Evolutionary conservation across 2,329 filamentous ascomycete species (phyloP).

Genomic region (Colletotrichum endophyticum): DNA sequence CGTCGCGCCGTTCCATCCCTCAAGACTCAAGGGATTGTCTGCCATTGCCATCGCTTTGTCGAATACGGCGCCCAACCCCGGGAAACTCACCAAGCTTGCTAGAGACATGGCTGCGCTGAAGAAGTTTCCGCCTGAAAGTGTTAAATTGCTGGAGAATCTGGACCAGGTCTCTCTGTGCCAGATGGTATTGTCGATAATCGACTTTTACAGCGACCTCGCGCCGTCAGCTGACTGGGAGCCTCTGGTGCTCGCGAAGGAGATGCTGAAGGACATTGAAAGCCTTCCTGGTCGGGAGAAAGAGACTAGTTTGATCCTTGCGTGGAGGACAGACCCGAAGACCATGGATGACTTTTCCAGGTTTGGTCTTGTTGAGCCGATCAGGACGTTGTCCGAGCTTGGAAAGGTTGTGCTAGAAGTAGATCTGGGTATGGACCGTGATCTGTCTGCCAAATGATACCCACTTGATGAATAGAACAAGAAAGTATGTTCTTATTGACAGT

Average conservation of each 20-base stretch:
- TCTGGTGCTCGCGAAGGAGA: slow-evolving; percentile 44
- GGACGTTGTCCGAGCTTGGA: slow-evolving; percentile 51
- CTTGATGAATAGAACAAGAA: background rate
- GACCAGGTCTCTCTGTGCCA: slow-evolving; percentile 61
- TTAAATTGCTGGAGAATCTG: slow-evolving; percentile 32
- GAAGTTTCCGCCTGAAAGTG: background rate
- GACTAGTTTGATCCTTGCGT: slow-evolving; percentile 46
- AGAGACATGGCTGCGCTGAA: slow-evolving; percentile 26
- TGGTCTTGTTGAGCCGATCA: slow-evolving; percentile 53
- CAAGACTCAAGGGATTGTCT: slow-evolving; percentile 56
- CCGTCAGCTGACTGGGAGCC: slow-evolving; percentile 53
- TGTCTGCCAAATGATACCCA: slow-evolving; percentile 4
- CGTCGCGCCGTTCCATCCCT: slow-evolving; percentile 53
- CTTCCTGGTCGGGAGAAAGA: slow-evolving; percentile 51
- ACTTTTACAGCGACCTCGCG: slow-evolving; percentile 44
- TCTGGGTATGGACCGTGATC: slow-evolving; percentile 30
- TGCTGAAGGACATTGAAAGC: slow-evolving; percentile 54
- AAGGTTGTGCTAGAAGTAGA: slow-evolving; percentile 46
- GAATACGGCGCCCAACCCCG: slow-evolving; percentile 48
- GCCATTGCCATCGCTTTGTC: slow-evolving; percentile 57
- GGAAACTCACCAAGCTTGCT: slow-evolving; percentile 27
- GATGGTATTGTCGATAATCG: slow-evolving; percentile 53
- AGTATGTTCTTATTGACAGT: too few species aligned
- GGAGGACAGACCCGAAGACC: slow-evolving; percentile 45
- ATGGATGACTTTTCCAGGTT: slow-evolving; percentile 50